Percentiles rank a stretch among this genome's conserved stretches.
These are phyloP conservation scores for Pythium dissimile DNA, from an alignment of 352 stramenopile species.

Conservation along the genomic window DNA sequence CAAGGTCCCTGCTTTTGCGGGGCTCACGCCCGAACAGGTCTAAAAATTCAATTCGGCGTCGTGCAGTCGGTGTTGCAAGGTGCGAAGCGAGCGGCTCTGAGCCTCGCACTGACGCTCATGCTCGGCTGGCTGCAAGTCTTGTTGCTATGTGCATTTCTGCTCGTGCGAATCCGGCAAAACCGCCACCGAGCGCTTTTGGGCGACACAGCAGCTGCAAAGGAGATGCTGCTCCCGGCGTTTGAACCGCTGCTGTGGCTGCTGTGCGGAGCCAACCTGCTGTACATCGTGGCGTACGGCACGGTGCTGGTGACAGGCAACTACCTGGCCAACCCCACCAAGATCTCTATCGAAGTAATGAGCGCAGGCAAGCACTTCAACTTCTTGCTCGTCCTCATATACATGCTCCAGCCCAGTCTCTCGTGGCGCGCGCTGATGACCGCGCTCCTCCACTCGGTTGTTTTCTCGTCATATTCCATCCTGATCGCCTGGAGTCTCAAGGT, in stretches of 20 bases:
- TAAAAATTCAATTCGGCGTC: too few species aligned
- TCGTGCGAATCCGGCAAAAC: too few species aligned
- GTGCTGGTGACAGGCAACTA: constrained; percentile 24
- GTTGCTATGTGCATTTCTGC: too few species aligned
- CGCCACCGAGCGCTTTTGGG: too few species aligned
- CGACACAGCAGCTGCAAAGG: too few species aligned
- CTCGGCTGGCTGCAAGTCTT: too few species aligned
- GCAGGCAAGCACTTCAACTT: constrained; percentile 46
- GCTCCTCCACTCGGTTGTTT: constrained; percentile 26
- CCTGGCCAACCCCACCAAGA: constrained; percentile 17
- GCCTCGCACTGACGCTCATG: too few species aligned
- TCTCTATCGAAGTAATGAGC: constrained; percentile 42
- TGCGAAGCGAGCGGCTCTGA: too few species aligned
- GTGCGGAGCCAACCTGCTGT: constrained; percentile 23
- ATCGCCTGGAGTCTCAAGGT: constrained; percentile 15
- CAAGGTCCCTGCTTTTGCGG: too few species aligned
- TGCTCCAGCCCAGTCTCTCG: constrained; percentile 56
- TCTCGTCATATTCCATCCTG: constrained; percentile 32
- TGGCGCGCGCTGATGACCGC: constrained; percentile 31
- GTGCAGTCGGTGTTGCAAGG: too few species aligned
- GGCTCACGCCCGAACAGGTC: too few species aligned
- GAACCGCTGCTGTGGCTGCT: constrained; percentile 64
- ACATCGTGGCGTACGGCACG: constrained; percentile 21
- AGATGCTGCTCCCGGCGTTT: too few species aligned
- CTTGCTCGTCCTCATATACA: constrained; percentile 48